Conservation (phyloP, 164 flowering plant species). For the Magnolia kwangsiensis region DNA sequence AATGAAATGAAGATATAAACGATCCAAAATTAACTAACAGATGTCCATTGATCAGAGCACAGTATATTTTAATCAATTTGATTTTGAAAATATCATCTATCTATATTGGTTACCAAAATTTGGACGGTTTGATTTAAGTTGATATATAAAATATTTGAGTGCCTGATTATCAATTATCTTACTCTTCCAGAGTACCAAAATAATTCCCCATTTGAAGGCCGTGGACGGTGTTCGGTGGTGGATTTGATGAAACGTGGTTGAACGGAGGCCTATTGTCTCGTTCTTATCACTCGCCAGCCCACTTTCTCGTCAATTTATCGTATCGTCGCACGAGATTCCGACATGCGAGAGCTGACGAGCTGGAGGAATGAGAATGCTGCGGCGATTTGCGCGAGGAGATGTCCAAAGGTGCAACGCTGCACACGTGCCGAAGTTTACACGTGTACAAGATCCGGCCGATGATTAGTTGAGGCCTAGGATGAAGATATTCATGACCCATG, state of each 20-base stretch:
- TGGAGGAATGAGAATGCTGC: too few species aligned
- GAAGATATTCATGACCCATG: too few species aligned
- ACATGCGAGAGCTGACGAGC: not conserved
- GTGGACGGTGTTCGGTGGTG: conserved; percentile 5
- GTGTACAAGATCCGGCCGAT: too few species aligned
- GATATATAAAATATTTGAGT: not conserved
- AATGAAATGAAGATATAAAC: not conserved
- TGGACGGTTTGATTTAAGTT: too few species aligned
- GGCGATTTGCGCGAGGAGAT: too few species aligned
- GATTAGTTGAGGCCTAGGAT: too few species aligned
- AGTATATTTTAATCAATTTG: too few species aligned
- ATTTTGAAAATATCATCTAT: too few species aligned
- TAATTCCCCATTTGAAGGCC: not conserved
- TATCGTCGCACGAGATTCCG: not conserved
- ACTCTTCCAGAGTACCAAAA: not conserved
- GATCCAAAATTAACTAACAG: not conserved
- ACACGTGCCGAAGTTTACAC: too few species aligned
- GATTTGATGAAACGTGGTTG: conserved; percentile 23
- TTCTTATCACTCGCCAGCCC: not conserved
- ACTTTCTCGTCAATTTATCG: not conserved
- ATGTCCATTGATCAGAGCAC: not conserved
- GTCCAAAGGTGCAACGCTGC: too few species aligned
- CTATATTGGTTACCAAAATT: not conserved
- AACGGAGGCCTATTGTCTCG: conserved; percentile 10
- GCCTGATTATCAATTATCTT: not conserved